phyloP scores from a whole-genome alignment of 331 rosid genomes.

The Quercus phellos region DNA sequence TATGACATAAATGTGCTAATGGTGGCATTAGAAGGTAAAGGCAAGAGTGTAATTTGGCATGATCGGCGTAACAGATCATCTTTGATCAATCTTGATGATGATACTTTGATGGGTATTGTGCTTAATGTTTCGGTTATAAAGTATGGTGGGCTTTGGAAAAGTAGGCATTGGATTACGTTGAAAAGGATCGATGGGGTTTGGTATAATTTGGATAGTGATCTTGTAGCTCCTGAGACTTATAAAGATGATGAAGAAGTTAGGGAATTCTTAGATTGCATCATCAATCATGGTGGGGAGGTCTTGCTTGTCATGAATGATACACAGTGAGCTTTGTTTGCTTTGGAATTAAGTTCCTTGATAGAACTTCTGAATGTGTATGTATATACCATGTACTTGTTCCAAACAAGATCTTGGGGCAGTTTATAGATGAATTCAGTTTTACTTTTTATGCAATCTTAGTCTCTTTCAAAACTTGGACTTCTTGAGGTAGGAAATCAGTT shows the following conservation, averaged over 20 bases:
- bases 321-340: conserved; percentile 18
- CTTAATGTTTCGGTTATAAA: conserved; percentile 59
- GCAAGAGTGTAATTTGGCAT: conserved; percentile 80
- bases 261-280: conserved; percentile 53
- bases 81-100: conserved; percentile 60
- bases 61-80: conserved; percentile 75
- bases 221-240: conserved; percentile 51
- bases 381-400: conserved; percentile 6
- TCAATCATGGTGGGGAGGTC: conserved; percentile 64
- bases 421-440: conserved; percentile 1
- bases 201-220: conserved; percentile 92
- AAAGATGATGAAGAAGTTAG: conserved; percentile 42
- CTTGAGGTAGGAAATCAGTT: neutral
- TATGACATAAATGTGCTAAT: conserved; percentile 86
- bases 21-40: conserved; percentile 64
- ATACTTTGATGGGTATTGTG: conserved; percentile 75
- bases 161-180: conserved; percentile 81
- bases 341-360: neutral
- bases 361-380: neutral
- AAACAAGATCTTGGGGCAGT: conserved; percentile 5
- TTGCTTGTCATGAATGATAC: conserved; percentile 67
- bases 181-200: conserved; percentile 61
- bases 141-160: conserved; percentile 71
- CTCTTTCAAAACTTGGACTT: neutral
- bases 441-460: neutral